Percentiles rank a stretch among this genome's conserved stretches.
Evolutionary conservation across 768 basidiomycete species (phyloP).

Genomic region (Cubamyces sp.): DNA sequence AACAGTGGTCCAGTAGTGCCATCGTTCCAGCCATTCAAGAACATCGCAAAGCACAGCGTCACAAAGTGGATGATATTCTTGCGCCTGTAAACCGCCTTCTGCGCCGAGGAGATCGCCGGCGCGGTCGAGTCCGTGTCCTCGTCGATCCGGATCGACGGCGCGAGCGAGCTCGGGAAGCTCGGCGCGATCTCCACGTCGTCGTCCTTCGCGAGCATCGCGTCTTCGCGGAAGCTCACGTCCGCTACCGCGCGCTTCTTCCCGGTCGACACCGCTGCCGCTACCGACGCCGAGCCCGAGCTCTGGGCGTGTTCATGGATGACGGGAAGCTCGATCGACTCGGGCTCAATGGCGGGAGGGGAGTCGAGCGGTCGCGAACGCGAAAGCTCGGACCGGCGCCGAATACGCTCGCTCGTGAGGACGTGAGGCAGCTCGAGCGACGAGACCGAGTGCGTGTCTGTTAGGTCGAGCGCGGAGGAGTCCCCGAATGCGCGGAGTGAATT

Average conservation of each 20-base stretch:
- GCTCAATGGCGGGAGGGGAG: conserved; percentile 14
- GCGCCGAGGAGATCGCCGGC: conserved; percentile 27
- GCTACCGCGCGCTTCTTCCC: conserved; percentile 6
- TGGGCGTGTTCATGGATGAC: conserved; percentile 15
- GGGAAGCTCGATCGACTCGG: conserved; percentile 30
- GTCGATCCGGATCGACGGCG: conserved; percentile 21
- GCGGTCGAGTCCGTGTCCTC: conserved; percentile 22
- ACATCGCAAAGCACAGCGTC: conserved; percentile 60
- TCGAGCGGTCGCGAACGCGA: conserved; percentile 12
- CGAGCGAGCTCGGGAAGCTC: conserved; percentile 26
- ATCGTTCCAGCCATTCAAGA: conserved; percentile 79
- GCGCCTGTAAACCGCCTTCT: conserved; percentile 20
- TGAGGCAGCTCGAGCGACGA: conserved; percentile 26
- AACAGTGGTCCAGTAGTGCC: conserved; percentile 74
- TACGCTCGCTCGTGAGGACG: conserved; percentile 22
- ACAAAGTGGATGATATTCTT: conserved; percentile 48
- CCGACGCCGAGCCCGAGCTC: background rate
- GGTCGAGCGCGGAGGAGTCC: conserved; percentile 21
- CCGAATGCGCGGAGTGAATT: background rate
- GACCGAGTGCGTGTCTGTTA: conserved; percentile 17
- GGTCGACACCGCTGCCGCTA: background rate
- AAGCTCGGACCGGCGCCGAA: conserved; percentile 29
- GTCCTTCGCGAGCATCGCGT: conserved; percentile 4
- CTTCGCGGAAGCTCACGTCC: conserved; percentile 10
- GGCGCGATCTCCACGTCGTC: conserved; percentile 27